Evolutionary conservation across 2,329 filamentous ascomycete species (phyloP).

Genomic region (Bipolaris cookei): DNA sequence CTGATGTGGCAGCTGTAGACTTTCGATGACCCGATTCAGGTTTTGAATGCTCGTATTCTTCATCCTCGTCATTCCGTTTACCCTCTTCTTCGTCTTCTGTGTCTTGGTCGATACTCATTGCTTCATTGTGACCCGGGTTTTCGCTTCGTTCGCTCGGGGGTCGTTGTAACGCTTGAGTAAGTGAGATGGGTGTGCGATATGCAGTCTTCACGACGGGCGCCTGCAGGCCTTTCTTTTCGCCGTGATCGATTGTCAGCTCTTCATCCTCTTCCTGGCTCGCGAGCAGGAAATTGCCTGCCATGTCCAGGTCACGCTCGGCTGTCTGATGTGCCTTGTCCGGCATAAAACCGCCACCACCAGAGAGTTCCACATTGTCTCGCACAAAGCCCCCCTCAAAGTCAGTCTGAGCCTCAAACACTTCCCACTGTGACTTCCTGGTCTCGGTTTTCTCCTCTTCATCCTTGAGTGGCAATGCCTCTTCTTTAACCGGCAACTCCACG

Average conservation of each 20-base stretch:
- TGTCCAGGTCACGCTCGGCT: slow-evolving; percentile 31
- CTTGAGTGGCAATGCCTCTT: slow-evolving; percentile 26
- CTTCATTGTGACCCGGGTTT: not conserved
- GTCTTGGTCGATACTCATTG: not conserved
- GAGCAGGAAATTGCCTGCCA: slow-evolving; percentile 45
- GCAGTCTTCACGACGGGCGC: slow-evolving; percentile 16
- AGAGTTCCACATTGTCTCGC: slow-evolving; percentile 36
- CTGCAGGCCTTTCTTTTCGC: slow-evolving; percentile 23
- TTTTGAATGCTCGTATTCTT: slow-evolving; percentile 12
- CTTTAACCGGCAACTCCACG: slow-evolving; percentile 70
- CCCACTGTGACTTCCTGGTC: slow-evolving; percentile 51
- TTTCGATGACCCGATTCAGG: slow-evolving; percentile 20
- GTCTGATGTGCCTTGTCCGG: slow-evolving; percentile 18
- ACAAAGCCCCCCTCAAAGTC: slow-evolving; percentile 53
- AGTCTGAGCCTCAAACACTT: slow-evolving; percentile 36
- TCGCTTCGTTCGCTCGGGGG: slow-evolving; percentile 9
- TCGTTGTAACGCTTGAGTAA: slow-evolving; percentile 41
- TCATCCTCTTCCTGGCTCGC: slow-evolving; percentile 45
- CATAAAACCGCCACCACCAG: slow-evolving; percentile 20
- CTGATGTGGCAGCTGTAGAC: not conserved
- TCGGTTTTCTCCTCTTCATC: slow-evolving; percentile 66
- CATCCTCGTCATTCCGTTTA: slow-evolving; percentile 48
- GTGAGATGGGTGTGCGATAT: slow-evolving; percentile 45
- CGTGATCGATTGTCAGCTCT: slow-evolving; percentile 44
- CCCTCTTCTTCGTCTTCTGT: slow-evolving; percentile 49